Evolutionary conservation across 2,329 filamentous ascomycete genomes (phyloP).

Genomic region (Aureobasidium uvarum): DNA sequence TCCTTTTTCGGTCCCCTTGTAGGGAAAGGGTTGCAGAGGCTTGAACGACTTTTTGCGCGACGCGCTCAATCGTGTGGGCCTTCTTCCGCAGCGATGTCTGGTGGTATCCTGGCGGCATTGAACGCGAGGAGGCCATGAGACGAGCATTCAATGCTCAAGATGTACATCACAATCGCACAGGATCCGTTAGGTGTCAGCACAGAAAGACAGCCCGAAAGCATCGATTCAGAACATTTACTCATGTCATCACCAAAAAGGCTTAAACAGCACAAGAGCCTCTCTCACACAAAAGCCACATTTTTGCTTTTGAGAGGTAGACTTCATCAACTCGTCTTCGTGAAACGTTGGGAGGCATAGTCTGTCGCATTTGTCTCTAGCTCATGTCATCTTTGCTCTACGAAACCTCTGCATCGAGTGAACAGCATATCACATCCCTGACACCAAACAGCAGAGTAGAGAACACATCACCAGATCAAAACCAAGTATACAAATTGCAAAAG

Average conservation of each 20-base stretch:
- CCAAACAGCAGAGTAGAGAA: not conserved
- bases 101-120: not conserved
- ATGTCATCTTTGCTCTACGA: too few relatives aligned
- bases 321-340: not conserved
- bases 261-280: not conserved
- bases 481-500: not conserved
- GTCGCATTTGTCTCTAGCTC: not conserved
- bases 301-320: not conserved
- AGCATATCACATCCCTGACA: not conserved
- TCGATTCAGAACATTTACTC: not conserved
- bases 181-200: not conserved
- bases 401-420: too few relatives aligned
- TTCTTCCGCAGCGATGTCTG: not conserved
- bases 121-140: not conserved
- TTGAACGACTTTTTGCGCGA: not conserved
- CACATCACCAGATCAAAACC: not conserved
- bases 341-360: not conserved
- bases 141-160: not conserved
- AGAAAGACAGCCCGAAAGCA: not conserved
- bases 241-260: not conserved
- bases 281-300: not conserved
- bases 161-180: not conserved
- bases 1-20: not conserved
- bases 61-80: not conserved
- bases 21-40: not conserved